Conservation (phyloP, 495 filamentous ascomycete genomes). For the Penicillium dipodomyicola region DNA sequence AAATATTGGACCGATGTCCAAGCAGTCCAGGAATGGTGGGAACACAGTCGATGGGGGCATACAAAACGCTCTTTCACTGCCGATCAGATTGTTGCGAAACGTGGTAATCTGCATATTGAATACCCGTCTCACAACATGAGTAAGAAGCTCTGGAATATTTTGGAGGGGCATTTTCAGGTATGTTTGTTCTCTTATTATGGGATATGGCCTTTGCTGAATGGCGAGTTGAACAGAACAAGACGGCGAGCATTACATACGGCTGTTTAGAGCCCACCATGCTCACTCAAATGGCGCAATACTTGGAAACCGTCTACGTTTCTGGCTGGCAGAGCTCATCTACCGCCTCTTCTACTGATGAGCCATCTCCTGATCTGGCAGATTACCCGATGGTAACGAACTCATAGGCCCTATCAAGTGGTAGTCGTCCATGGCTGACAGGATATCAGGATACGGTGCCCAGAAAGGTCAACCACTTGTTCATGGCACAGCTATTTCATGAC, state of each 20-base stretch:
- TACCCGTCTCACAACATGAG: conserved; percentile 81
- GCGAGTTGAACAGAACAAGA: conserved; percentile 68
- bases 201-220: neutral
- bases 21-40: conserved; percentile 92
- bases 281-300: conserved; percentile 98
- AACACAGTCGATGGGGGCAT: conserved; percentile 82
- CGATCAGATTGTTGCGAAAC: conserved; percentile 93
- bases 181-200: conserved; percentile 1
- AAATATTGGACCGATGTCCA: too few species aligned
- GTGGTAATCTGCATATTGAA: conserved; percentile 85
- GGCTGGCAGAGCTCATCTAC: conserved; percentile 99
- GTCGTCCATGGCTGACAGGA: too few species aligned
- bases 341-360: conserved; percentile 89
- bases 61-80: conserved; percentile 92
- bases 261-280: conserved; percentile 97
- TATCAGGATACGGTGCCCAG: conserved; percentile 98
- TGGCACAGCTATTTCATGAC: conserved; percentile 98
- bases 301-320: conserved; percentile 97
- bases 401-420: neutral
- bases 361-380: conserved; percentile 95
- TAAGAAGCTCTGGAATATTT: conserved; percentile 93
- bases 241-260: conserved; percentile 91
- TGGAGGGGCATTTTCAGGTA: conserved; percentile 83
- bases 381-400: conserved; percentile 75
- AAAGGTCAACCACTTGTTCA: conserved; percentile 95